These are phyloP conservation scores for Hyaloperonospora arabidopsidis DNA, from an alignment of 352 stramenopile genomes.

Conservation along the genomic window DNA sequence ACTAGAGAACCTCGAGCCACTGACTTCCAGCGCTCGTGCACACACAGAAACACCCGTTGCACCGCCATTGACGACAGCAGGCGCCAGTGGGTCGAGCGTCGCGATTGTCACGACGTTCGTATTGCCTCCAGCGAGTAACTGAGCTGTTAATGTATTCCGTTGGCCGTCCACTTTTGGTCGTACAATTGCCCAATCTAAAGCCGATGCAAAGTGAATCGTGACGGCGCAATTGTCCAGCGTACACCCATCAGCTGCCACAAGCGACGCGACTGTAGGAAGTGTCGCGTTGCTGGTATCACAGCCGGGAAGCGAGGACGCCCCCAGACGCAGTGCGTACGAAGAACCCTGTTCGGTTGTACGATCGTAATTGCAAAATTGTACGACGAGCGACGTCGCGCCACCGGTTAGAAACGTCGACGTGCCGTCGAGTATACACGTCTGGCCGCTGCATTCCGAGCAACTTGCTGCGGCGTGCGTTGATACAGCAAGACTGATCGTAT, in stretches of 20 bases:
- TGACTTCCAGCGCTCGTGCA: slow-evolving; percentile 34
- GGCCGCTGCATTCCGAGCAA: slow-evolving; percentile 47
- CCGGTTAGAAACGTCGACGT: slow-evolving; percentile 25
- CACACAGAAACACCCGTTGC: slow-evolving; percentile 40
- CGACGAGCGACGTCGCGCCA: slow-evolving; percentile 31
- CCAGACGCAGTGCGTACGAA: slow-evolving; percentile 39
- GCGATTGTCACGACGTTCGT: slow-evolving; percentile 42
- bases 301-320: slow-evolving; percentile 31
- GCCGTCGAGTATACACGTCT: slow-evolving; percentile 54
- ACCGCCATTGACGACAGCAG: slow-evolving; percentile 26
- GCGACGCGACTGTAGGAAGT: slow-evolving; percentile 32
- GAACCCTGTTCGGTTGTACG: slow-evolving; percentile 1
- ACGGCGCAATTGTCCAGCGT: slow-evolving; percentile 41
- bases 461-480: slow-evolving; percentile 24
- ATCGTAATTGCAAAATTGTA: slow-evolving; percentile 73
- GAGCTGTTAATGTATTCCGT: slow-evolving; percentile 45
- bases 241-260: slow-evolving; percentile 33
- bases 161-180: slow-evolving; percentile 30
- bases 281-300: slow-evolving; percentile 40
- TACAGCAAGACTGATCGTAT: too few relatives aligned
- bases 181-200: slow-evolving; percentile 63
- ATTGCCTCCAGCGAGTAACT: slow-evolving; percentile 32
- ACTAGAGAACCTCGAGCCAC: slow-evolving; percentile 43
- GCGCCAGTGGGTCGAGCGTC: slow-evolving; percentile 28
- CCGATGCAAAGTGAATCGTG: slow-evolving; percentile 35